Conservation (phyloP, 2,329 filamentous ascomycete species). For the Beauveria brongniartii region DNA sequence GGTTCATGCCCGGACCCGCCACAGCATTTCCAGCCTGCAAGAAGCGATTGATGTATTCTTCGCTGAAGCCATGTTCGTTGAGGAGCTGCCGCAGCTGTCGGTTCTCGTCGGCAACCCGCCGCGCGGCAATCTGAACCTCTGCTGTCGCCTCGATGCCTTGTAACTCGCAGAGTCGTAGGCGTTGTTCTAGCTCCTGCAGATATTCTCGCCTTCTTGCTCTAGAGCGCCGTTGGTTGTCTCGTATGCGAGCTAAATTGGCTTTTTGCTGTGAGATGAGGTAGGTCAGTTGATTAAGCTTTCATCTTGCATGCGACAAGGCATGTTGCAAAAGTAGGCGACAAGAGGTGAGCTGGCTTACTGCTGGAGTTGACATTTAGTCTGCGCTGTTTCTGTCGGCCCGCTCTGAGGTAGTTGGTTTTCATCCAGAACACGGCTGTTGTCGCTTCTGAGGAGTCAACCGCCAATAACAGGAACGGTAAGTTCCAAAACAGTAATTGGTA, state of each 20-base stretch:
- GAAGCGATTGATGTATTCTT: slow-evolving; percentile 43
- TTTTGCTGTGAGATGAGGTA: slow-evolving; percentile 22
- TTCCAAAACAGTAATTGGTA: background rate
- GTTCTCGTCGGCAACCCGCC: slow-evolving; percentile 63
- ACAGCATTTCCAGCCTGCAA: slow-evolving; percentile 19
- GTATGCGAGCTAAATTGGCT: slow-evolving; percentile 47
- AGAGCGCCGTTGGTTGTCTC: slow-evolving; percentile 71
- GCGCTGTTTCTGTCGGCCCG: slow-evolving; percentile 10
- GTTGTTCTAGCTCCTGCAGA: slow-evolving; percentile 55
- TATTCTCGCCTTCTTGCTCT: slow-evolving; percentile 68
- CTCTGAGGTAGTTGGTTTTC: background rate
- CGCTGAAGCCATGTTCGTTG: slow-evolving; percentile 45
- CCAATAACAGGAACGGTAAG: background rate
- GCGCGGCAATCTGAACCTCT: slow-evolving; percentile 65
- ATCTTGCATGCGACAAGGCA: too few relatives aligned
- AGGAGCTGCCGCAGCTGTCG: slow-evolving; percentile 53
- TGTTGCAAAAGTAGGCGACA: background rate
- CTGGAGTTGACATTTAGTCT: slow-evolving; percentile 25
- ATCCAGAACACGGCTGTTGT: background rate
- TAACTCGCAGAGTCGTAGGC: slow-evolving; percentile 53
- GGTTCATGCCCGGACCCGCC: background rate
- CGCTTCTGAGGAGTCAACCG: background rate
- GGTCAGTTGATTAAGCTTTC: background rate
- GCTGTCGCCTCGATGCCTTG: slow-evolving; percentile 58
- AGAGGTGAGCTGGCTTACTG: slow-evolving; percentile 18